Conservation (phyloP, 2,329 filamentous ascomycete genomes). For the Domatiomyces catenatus region DNA sequence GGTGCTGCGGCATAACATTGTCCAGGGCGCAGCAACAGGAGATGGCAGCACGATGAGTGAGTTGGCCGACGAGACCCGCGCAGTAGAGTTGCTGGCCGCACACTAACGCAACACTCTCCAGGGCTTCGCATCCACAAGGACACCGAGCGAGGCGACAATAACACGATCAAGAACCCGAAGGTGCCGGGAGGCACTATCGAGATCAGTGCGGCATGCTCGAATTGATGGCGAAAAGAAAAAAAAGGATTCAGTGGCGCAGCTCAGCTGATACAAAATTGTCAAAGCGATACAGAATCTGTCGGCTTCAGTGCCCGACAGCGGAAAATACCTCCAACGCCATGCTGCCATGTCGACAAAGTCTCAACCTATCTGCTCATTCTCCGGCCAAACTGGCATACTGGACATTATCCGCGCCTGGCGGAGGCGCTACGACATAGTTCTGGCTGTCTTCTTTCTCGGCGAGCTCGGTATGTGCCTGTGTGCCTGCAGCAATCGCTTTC, state of each 20-base stretch:
- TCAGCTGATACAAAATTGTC: no score
- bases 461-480: conserved; percentile 27
- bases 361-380: conserved; percentile 37
- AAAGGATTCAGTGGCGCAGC: background rate
- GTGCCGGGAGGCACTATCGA: conserved; percentile 13
- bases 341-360: conserved; percentile 21
- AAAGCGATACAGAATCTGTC: background rate
- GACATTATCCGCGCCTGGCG: conserved; percentile 62
- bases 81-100: background rate
- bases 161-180: conserved; percentile 51
- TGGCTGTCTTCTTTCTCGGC: conserved; percentile 24
- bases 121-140: conserved; percentile 78
- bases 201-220: conserved; percentile 22
- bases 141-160: conserved; percentile 86
- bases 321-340: conserved; percentile 9
- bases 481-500: conserved; percentile 18
- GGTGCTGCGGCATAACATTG: conserved; percentile 68
- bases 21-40: conserved; percentile 54
- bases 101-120: conserved; percentile 25
- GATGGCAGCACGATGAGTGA: conserved; percentile 18
- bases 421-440: conserved; percentile 48
- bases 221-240: background rate
- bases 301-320: background rate
- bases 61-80: background rate
- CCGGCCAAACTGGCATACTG: conserved; percentile 76